Conservation (phyloP, 164 flowering plant species). For the Stephania japonica region DNA sequence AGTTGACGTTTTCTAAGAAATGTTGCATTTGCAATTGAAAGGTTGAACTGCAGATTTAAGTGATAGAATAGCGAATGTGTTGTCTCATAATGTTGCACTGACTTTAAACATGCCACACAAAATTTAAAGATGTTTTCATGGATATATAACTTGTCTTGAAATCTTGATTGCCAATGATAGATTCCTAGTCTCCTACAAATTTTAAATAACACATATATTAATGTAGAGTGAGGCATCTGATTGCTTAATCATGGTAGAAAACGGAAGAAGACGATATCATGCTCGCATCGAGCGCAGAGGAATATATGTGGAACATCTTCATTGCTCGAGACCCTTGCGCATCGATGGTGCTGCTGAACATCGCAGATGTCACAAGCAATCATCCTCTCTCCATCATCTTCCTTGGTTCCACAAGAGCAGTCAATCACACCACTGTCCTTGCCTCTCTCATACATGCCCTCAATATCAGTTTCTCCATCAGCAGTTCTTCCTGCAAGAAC, state of each 20-base stretch:
- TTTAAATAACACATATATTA: background rate
- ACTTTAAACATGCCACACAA: too few relatives aligned
- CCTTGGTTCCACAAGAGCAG: slow-evolving; percentile 74
- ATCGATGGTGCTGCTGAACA: slow-evolving; percentile 77
- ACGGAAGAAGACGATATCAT: slow-evolving; percentile 48
- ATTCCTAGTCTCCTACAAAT: background rate
- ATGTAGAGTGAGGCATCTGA: background rate
- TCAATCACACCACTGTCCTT: slow-evolving; percentile 30
- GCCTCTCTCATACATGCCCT: slow-evolving; percentile 24
- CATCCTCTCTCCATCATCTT: slow-evolving; percentile 85
- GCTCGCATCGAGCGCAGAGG: slow-evolving; percentile 70
- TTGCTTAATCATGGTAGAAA: slow-evolving; percentile 30
- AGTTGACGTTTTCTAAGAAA: too few relatives aligned
- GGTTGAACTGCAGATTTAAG: too few relatives aligned
- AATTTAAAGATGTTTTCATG: too few relatives aligned
- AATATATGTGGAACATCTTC: slow-evolving; percentile 63
- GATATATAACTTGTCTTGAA: background rate
- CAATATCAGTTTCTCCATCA: slow-evolving; percentile 9
- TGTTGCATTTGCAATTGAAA: background rate
- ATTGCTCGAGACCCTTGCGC: slow-evolving; percentile 45
- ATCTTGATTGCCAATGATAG: background rate
- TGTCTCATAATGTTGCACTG: too few relatives aligned
- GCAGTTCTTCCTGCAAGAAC: slow-evolving; percentile 36
- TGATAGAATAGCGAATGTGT: too few relatives aligned
- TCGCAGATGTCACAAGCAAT: slow-evolving; percentile 83